Percentiles rank a stretch among this genome's conserved stretches.
Evolutionary conservation across 495 filamentous ascomycete species (phyloP).

Genomic region (Collariella sp.): DNA sequence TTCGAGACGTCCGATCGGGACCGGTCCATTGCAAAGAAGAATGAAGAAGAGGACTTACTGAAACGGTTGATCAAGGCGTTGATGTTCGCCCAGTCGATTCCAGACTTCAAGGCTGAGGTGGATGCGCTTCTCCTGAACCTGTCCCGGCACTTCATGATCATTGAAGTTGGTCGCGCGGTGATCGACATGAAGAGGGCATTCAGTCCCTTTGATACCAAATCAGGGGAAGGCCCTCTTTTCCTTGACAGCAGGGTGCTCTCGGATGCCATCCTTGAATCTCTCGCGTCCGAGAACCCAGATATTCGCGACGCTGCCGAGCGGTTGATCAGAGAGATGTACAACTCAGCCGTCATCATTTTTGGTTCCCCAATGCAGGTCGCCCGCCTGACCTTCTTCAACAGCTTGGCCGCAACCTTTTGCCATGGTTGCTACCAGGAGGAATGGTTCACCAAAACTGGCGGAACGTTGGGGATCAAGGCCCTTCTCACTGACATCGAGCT

Average conservation of each 20-base stretch:
- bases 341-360: constrained; percentile 72
- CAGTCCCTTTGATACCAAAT: constrained; percentile 69
- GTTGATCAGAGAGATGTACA: constrained; percentile 65
- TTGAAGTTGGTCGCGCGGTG: constrained; percentile 80
- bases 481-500: constrained; percentile 71
- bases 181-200: constrained; percentile 61
- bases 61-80: constrained; percentile 83
- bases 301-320: constrained; percentile 79
- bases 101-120: constrained; percentile 67
- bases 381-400: constrained; percentile 70
- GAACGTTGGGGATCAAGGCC: constrained; percentile 78
- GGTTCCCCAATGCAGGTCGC: constrained; percentile 60
- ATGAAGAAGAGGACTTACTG: constrained; percentile 67
- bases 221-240: constrained; percentile 77
- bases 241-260: constrained; percentile 80
- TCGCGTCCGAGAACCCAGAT: constrained; percentile 70
- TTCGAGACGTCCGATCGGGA: constrained; percentile 65
- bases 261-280: constrained; percentile 76
- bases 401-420: constrained; percentile 71
- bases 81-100: constrained; percentile 75
- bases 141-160: constrained; percentile 78
- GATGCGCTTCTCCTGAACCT: constrained; percentile 65
- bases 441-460: constrained; percentile 94
- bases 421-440: constrained; percentile 95
- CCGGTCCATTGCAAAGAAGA: constrained; percentile 76